A percentile compares a stretch with the other conserved stretches of the same genome.
These are phyloP conservation scores for Aspergillus amoenus DNA, from an alignment of 2,329 filamentous ascomycete species.

Conservation along the genomic window DNA sequence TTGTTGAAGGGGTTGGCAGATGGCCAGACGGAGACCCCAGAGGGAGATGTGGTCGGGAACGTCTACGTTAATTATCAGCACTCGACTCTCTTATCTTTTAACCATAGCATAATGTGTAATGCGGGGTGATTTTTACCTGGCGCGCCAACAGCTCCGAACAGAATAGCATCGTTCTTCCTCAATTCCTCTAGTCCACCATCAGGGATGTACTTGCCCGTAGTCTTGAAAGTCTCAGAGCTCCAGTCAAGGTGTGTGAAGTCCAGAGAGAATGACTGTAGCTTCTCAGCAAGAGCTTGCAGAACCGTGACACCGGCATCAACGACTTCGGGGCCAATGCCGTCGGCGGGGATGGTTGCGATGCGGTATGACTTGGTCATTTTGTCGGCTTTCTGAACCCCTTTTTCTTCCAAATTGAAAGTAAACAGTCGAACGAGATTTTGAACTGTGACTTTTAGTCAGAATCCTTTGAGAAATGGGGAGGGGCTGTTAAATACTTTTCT, in stretches of 20 bases:
- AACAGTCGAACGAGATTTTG: not conserved
- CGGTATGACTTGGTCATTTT: conserved; percentile 36
- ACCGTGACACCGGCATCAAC: conserved; percentile 64
- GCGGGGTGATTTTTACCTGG: conserved; percentile 42
- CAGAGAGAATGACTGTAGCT: conserved; percentile 58
- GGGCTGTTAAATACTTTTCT: conserved; percentile 3
- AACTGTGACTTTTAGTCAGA: not conserved
- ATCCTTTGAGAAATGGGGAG: not conserved
- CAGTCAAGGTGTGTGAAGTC: conserved; percentile 65
- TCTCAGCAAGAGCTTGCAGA: conserved; percentile 45
- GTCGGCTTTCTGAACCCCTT: not conserved
- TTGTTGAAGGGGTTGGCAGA: conserved; percentile 66
- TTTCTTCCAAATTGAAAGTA: not conserved
- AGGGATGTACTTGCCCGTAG: conserved; percentile 64
- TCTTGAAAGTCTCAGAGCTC: conserved; percentile 66
- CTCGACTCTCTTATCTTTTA: not conserved
- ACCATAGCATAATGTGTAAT: not conserved
- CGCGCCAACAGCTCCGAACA: conserved; percentile 68
- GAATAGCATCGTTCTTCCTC: conserved; percentile 62
- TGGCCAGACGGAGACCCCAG: conserved; percentile 66
- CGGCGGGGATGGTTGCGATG: conserved; percentile 67
- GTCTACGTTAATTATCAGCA: conserved; percentile 32
- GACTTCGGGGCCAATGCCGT: conserved; percentile 70
- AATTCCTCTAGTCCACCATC: conserved; percentile 59
- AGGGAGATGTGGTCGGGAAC: conserved; percentile 68